Evolutionary conservation across 768 basidiomycete genomes (phyloP).

Genomic region (Lactarius sp.): DNA sequence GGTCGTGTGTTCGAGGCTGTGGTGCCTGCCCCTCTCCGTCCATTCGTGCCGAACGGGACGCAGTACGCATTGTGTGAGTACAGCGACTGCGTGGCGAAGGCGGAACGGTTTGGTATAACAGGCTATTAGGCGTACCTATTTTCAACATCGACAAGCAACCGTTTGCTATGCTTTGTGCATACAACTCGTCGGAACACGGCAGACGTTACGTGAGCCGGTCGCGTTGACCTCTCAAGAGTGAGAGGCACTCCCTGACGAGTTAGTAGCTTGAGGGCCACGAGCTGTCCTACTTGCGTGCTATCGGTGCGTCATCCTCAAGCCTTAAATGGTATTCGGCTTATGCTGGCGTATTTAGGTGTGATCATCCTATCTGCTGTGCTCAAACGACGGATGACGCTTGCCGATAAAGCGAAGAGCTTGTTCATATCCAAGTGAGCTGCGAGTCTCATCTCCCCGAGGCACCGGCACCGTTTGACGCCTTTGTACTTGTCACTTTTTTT

Average conservation of each 20-base stretch:
- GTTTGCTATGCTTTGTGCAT: constrained; percentile 86
- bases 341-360: constrained; percentile 46
- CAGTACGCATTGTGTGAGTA: constrained; percentile 82
- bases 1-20: constrained; percentile 86
- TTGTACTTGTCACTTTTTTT: neutral
- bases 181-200: constrained; percentile 76
- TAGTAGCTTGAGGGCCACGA: constrained; percentile 80
- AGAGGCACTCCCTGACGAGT: neutral
- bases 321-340: neutral
- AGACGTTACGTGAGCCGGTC: constrained; percentile 70
- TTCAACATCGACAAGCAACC: constrained; percentile 91
- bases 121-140: constrained; percentile 70
- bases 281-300: constrained; percentile 85
- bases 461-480: neutral
- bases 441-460: neutral
- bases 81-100: neutral
- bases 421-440: constrained; percentile 81
- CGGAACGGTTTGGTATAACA: constrained; percentile 7
- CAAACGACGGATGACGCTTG: constrained; percentile 87
- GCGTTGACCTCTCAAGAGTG: neutral
- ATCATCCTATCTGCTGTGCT: constrained; percentile 91
- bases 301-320: constrained; percentile 43
- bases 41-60: constrained; percentile 74
- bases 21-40: constrained; percentile 75
- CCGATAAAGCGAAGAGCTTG: constrained; percentile 88